Base-by-base conservation (phyloP, 768 basidiomycete genomes). In the Psilocybe azurescens region DNA sequence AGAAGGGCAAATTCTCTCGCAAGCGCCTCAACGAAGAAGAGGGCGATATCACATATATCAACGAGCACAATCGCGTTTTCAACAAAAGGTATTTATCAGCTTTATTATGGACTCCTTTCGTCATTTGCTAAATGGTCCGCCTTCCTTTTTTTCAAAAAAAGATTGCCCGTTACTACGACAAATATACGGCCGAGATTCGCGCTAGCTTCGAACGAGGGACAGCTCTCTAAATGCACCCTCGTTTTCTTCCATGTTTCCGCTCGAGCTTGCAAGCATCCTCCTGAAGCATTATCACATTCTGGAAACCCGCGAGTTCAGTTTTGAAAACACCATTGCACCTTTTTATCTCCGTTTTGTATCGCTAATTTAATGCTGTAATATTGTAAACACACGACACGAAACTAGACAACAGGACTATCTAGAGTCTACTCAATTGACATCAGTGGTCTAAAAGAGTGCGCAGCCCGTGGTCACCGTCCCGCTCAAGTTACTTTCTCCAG, bases 181-280 rank as follows among this genome's bases (percentile, higher is more conserved):
- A 97, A 71, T 97, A 98, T 72, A 99, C 97, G 1, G 78, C 93
- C 47, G 96, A 98, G 74, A 98, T 98, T 65, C 89, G 95, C 53
- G 95, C 94, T 20, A 98, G 95, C 76, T 99, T 99, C 83, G 97
- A 99, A 74, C 90, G 97, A 66, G 97, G 97, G 56, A 97, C 96
- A 7, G 95, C 96, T 32, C 77, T 98, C 8, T 58, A 28, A 50
- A 16, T 8, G 14, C 10, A n/a, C 41, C 24, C 24, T 32, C 10
- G 28, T 24, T 24, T 18, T 33, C 20, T 20, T 6, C 7, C 18
- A 29, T 8, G 28, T 5, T 28, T 20, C 50, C 13, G 16, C 30
- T 3, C 24, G 2, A 6, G 24, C 20, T 20, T 6, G 28, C 3
- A 29, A 14, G 5, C 16, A 11, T 20, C 50, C 13, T 1, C 30